A percentile compares a stretch with the other conserved stretches of the same genome.
phyloP scores from a whole-genome alignment of 768 basidiomycete genomes.

The Boletus barrowsii region DNA sequence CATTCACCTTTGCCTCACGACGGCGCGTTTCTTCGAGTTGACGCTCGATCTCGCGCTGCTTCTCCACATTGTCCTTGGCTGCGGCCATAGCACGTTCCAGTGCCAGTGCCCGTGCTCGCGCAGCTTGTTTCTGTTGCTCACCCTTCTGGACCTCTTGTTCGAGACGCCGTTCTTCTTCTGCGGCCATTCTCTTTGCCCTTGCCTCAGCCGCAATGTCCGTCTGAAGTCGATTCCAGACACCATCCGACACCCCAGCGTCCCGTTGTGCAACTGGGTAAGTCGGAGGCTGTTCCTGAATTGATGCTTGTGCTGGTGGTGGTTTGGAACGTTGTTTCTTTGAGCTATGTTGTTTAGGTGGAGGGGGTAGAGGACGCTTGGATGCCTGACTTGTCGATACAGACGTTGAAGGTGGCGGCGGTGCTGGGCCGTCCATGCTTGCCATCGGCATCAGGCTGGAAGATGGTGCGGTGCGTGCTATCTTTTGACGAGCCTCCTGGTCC shows the following conservation, averaged over 20 bases:
- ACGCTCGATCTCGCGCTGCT: conserved; percentile 26
- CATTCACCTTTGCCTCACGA: conserved; percentile 24
- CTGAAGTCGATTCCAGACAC: conserved; percentile 51
- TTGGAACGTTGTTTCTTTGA: not conserved
- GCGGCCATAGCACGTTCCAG: conserved; percentile 17
- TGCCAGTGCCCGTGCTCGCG: conserved; percentile 8
- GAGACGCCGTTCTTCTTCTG: conserved; percentile 19
- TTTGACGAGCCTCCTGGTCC: conserved; percentile 22
- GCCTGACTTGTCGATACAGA: conserved; percentile 17
- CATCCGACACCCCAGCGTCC: conserved; percentile 54
- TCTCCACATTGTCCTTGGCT: conserved; percentile 19
- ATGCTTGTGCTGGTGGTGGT: not conserved
- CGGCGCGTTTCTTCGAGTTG: conserved; percentile 29
- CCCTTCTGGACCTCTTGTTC: conserved; percentile 17
- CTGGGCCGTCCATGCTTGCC: conserved; percentile 19
- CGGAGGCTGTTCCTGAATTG: conserved; percentile 2
- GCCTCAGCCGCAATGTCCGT: conserved; percentile 30
- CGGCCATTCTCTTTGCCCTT: conserved; percentile 16
- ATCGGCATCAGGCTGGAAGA: conserved; percentile 11
- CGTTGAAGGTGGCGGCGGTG: conserved; percentile 21
- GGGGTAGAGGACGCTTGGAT: conserved; percentile 21
- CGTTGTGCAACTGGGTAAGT: conserved; percentile 25
- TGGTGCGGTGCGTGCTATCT: not conserved
- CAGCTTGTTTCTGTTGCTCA: conserved; percentile 8
- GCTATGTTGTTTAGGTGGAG: conserved; percentile 12